Evolutionary conservation across 1,284 basidiomycete species (phyloP).

Genomic region (Cutaneotrichosporon daszewskae): DNA sequence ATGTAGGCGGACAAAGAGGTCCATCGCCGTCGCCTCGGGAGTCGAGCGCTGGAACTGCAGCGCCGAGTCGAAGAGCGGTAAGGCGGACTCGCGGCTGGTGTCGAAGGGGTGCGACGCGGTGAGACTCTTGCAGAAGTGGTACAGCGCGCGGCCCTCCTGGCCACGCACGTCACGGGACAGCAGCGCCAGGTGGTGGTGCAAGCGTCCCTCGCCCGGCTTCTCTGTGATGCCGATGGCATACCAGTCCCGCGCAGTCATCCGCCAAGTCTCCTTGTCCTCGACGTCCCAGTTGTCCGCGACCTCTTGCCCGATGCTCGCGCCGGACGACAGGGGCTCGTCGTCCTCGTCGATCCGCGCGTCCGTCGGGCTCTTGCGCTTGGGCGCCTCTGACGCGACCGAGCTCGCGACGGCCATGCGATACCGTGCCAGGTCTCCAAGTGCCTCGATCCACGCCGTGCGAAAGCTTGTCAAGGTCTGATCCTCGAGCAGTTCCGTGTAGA

Average conservation of each 20-base stretch:
- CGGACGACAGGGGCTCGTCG: slow-evolving; percentile 42
- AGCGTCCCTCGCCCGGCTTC: slow-evolving; percentile 80
- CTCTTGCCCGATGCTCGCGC: slow-evolving; percentile 73
- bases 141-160: slow-evolving; percentile 79
- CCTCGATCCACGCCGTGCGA: slow-evolving; percentile 85
- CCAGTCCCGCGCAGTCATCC: slow-evolving; percentile 84
- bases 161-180: slow-evolving; percentile 72
- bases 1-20: slow-evolving; percentile 85
- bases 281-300: slow-evolving; percentile 81
- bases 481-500: slow-evolving; percentile 85
- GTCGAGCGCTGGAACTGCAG: slow-evolving; percentile 62
- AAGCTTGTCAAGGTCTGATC: slow-evolving; percentile 67
- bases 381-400: slow-evolving; percentile 41
- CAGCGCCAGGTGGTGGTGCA: slow-evolving; percentile 92
- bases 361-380: slow-evolving; percentile 18
- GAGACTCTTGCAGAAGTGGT: slow-evolving; percentile 94
- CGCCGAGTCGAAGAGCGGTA: slow-evolving; percentile 72
- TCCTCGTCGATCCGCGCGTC: slow-evolving; percentile 25
- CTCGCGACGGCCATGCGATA: slow-evolving; percentile 87
- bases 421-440: slow-evolving; percentile 88
- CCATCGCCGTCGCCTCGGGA: slow-evolving; percentile 69
- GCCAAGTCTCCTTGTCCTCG: slow-evolving; percentile 90
- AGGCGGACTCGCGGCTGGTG: slow-evolving; percentile 78
- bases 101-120: slow-evolving; percentile 81
- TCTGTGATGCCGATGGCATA: slow-evolving; percentile 81